Percentiles rank a stretch among this genome's conserved stretches.
Evolutionary conservation across 2,329 filamentous ascomycete genomes (phyloP).

Genomic region (Cercospora sp.): DNA sequence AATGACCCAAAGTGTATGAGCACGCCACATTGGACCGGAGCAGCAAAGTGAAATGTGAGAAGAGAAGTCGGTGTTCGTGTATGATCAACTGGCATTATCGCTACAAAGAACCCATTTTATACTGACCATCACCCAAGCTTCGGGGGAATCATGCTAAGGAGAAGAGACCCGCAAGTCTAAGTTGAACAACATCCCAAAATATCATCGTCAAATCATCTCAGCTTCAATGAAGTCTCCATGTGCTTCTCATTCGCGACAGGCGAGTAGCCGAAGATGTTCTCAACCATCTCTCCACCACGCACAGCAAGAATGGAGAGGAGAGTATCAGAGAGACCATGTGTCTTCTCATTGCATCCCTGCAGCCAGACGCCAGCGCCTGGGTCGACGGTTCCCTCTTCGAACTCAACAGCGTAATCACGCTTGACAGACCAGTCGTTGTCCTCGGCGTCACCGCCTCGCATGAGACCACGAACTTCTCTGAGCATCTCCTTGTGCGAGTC

Average conservation of each 20-base stretch:
- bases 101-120: not conserved
- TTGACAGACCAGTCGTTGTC: constrained; percentile 64
- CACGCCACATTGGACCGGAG: not conserved
- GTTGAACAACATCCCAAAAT: not conserved
- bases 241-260: constrained; percentile 19
- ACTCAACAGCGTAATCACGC: constrained; percentile 77
- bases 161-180: not conserved
- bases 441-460: constrained; percentile 56
- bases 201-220: constrained; percentile 7
- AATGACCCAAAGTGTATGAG: not conserved
- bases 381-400: constrained; percentile 68
- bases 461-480: constrained; percentile 62
- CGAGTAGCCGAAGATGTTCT: constrained; percentile 40
- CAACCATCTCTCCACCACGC: constrained; percentile 42
- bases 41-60: not conserved
- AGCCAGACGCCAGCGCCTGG: constrained; percentile 79
- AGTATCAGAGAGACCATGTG: constrained; percentile 70
- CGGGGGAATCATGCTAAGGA: not conserved
- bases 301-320: constrained; percentile 42
- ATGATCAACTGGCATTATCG: not conserved
- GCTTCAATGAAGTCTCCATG: constrained; percentile 21
- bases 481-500: constrained; percentile 79
- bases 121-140: not conserved
- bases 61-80: not conserved
- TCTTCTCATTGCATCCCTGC: constrained; percentile 90